Evolutionary conservation across 1,139 yeast species (phyloP).

Genomic region (Diutina catenulata): DNA sequence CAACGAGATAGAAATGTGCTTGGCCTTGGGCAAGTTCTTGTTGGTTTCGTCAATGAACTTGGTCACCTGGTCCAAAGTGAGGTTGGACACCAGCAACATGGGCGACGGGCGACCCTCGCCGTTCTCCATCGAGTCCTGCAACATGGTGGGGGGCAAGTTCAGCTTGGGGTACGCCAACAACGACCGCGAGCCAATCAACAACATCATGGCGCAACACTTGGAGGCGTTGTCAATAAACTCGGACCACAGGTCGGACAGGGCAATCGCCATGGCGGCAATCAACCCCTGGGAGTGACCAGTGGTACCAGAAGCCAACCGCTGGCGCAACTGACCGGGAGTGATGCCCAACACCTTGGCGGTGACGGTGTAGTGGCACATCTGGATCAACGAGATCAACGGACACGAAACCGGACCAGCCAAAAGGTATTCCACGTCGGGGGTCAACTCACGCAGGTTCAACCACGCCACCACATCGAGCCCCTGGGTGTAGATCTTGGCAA

Average conservation of each 20-base stretch:
- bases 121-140: slow-evolving; percentile 85
- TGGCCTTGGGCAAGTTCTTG: slow-evolving; percentile 83
- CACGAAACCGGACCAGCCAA: slow-evolving; percentile 89
- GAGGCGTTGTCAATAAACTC: slow-evolving; percentile 60
- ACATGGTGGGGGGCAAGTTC: slow-evolving; percentile 85
- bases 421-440: slow-evolving; percentile 85
- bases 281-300: slow-evolving; percentile 99
- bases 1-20: slow-evolving; percentile 83
- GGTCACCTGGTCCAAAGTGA: slow-evolving; percentile 71
- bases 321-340: slow-evolving; percentile 81
- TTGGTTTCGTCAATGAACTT: slow-evolving; percentile 74
- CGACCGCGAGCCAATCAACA: slow-evolving; percentile 90
- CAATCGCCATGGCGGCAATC: slow-evolving; percentile 84
- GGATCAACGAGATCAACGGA: slow-evolving; percentile 92
- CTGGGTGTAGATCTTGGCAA: slow-evolving; percentile 83
- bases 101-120: slow-evolving; percentile 98
- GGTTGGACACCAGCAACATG: slow-evolving; percentile 88
- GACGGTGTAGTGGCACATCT: slow-evolving; percentile 83
- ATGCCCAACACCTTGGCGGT: slow-evolving; percentile 78
- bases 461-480: slow-evolving; percentile 83
- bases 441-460: slow-evolving; percentile 73
- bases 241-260: slow-evolving; percentile 80
- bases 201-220: slow-evolving; percentile 74
- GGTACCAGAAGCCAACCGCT: slow-evolving; percentile 57
- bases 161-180: slow-evolving; percentile 88